Evolutionary conservation across 129 eudicot species (phyloP), one percentile per base, ranked within the genome.

Genomic region (Glebionis coronaria): DNA sequence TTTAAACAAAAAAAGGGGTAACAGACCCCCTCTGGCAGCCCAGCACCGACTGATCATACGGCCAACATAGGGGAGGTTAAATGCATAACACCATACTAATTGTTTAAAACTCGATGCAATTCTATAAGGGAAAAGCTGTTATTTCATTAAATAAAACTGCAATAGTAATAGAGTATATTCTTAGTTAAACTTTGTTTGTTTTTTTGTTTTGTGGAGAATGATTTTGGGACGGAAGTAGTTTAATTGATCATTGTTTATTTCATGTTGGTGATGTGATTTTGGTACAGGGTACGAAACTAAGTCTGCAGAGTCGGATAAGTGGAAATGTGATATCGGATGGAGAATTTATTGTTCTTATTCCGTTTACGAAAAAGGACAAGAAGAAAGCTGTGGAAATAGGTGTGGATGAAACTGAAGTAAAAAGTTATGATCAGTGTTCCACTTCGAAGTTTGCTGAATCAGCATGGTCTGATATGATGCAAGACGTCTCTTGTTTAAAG

Each of bases 391-490:
- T 73, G 51, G 77, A 77, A 46, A 50, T 58, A 51, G 65, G 72
- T 20, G 66, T 40, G 23, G 28, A 49, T 61, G 71, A 59, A 23
- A 74, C 64, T 2, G 18, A 50, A 18, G 74, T 7, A 58, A 68
- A 44, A 81, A 53, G 42, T 44, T 56, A 18, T 35, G 44, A 20
- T 35, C 80, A 76, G 50, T 74, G 73, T 54, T 72, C 79, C 13
- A 70, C 83, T 13, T 76, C 73, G 12, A 79, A 63, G 31, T 63
- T 77, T 44, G 87, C 96, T 60, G 87, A 88, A 50, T 81, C 91
- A 9, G 79, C 83, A 49, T 92, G 91, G 90, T 80, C 89, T 9
- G 90, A 88, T 58, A 76, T 92, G 84, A 83, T 79, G 87, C 82
- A 88, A 78, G 96, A 86, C 40, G 53, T 91, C 4, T 80, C 88